Evolutionary conservation across 768 basidiomycete species (phyloP), one percentile per base, ranked within the genome.

Genomic region (Mycena rebaudengoi): DNA sequence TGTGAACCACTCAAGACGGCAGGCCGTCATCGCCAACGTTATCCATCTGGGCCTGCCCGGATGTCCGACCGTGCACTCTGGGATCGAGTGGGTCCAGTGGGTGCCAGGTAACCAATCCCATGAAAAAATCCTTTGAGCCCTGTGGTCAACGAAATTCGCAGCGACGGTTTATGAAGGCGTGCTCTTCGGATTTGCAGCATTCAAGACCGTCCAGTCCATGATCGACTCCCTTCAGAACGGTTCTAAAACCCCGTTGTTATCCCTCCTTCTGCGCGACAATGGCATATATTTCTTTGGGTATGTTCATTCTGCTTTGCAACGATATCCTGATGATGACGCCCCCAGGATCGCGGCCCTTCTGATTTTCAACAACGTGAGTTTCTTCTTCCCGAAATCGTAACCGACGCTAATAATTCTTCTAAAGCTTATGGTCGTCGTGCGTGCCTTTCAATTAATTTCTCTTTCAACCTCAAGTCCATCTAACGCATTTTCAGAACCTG

Each of bases 61-160:
- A 8, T 84, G 81, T 59, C 82, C 82, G 8, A 58, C 68, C 3
- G 74, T 82, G 20, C 80, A 81, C 64, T 73, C 76, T 32, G 78
- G 81, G 8, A 77, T 78, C 18, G 78, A 82, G 65, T 83, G 81
- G 81, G 78, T 77, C 2, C 75, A 76, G 60, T 84, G 82, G 82
- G 74, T 84, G 13, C 80, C 82, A 11, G 80, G 80, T 80, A 62
- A 21, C 74, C 61, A 21, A 2, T 16, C 35, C 37, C 21, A 30
- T 33, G n/a, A n/a, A n/a, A n/a, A n/a, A n/a, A 23, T 21, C 30
- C 18, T 56, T 28, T 50, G 23, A 37, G 20, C 16, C 48, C 5
- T 23, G n/a, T 13, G 10, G 6, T 60, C 26, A 37, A 40, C 49
- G 30, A 46, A 39, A 16, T 43, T 32, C 35, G 11, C 26, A 82